Percentiles rank a stretch among this genome's conserved stretches.
phyloP scores from a whole-genome alignment of 73 alveolate genomes.

The Tetrahymena elliotti region DNA sequence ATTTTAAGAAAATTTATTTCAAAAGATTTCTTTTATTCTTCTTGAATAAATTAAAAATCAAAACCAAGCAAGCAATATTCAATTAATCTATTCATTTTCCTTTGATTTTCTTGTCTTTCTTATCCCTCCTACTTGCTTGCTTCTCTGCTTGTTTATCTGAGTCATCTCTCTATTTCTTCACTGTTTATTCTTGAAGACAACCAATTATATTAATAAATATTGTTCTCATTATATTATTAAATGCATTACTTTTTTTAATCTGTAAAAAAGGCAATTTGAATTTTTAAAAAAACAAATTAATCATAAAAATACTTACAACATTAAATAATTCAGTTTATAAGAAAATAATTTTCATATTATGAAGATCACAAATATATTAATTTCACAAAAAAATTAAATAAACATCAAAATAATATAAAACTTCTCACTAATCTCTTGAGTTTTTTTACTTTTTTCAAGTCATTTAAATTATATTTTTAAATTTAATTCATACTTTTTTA shows the following conservation, averaged over 20 bases:
- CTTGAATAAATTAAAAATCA: not conserved
- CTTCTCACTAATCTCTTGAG: not conserved
- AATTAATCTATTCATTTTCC: not conserved
- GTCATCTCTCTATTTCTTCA: not conserved
- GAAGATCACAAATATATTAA: no score
- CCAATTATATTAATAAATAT: not conserved
- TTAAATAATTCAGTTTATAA: no score
- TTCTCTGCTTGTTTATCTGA: not conserved
- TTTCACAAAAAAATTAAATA: no score
- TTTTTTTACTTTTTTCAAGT: not conserved
- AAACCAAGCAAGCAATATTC: not conserved
- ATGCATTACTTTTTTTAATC: not conserved
- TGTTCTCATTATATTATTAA: not conserved
- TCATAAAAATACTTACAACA: no score
- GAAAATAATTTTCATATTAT: no score
- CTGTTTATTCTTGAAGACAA: not conserved
- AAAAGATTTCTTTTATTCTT: not conserved
- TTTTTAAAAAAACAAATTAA: not conserved
- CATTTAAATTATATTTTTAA: not conserved
- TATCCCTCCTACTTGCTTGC: no score
- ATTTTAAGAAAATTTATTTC: not conserved
- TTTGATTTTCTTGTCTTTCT: no score
- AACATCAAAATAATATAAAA: not conserved
- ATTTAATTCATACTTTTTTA: not conserved
- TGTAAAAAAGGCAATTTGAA: not conserved